Percentiles rank a stretch among this genome's conserved stretches.
phyloP scores from a whole-genome alignment of 768 basidiomycete species.

The Hortiboletus campestris region DNA sequence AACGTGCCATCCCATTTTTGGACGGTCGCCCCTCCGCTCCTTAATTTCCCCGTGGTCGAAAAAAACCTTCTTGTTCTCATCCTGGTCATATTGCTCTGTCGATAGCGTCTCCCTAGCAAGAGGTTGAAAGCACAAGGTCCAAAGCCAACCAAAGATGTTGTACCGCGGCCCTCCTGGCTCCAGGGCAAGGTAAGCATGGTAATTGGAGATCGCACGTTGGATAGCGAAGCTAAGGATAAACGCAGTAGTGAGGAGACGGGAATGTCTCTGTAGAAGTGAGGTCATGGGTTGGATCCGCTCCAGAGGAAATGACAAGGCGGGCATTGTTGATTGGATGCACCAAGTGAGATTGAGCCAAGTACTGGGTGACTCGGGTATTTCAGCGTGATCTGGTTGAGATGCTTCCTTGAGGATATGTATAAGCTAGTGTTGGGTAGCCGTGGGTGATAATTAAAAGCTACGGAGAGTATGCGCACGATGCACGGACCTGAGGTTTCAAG shows the following conservation, averaged over 20 bases:
- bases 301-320: neutral
- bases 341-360: neutral
- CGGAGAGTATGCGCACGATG: too few relatives aligned
- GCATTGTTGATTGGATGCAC: neutral
- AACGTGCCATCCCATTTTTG: conserved; percentile 2
- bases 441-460: neutral
- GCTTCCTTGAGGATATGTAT: neutral
- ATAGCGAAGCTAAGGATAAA: neutral
- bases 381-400: neutral
- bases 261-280: neutral
- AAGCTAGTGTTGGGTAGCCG: neutral
- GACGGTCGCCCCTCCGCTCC: conserved; percentile 1
- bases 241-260: neutral
- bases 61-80: neutral
- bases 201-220: neutral
- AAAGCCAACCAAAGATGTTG: conserved; percentile 1
- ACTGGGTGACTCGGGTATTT: neutral
- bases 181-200: neutral
- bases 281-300: neutral
- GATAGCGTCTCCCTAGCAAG: neutral
- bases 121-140: neutral
- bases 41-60: neutral
- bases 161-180: neutral
- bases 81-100: conserved; percentile 1
- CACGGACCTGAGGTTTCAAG: too few relatives aligned